A percentile compares a stretch with the other conserved stretches of the same genome.
Evolutionary conservation across 2,329 filamentous ascomycete genomes (phyloP).

Genomic region (Pseudogymnoascus sp.): DNA sequence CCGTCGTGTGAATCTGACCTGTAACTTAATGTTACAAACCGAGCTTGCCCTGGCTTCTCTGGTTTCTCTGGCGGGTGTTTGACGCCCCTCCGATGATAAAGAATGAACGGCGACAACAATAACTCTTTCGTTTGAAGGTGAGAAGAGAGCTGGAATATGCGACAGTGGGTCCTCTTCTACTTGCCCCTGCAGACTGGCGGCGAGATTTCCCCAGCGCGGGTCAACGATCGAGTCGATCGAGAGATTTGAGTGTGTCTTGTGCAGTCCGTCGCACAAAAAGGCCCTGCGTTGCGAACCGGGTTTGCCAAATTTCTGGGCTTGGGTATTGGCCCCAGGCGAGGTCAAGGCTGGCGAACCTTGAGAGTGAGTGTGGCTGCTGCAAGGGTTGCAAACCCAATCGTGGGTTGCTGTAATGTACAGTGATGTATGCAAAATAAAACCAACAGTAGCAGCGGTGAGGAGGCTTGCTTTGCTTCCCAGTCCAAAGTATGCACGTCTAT

Average conservation of each 20-base stretch:
- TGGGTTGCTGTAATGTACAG: background rate
- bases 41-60: background rate
- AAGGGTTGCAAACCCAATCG: background rate
- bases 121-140: background rate
- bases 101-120: background rate
- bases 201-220: background rate
- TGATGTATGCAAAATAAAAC: background rate
- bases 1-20: slow-evolving; percentile 1
- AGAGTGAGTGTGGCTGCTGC: background rate
- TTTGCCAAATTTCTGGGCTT: background rate
- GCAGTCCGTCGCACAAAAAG: background rate
- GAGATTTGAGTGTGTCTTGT: background rate
- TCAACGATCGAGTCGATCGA: slow-evolving; percentile 8
- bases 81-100: background rate
- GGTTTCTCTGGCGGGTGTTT: background rate
- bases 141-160: background rate
- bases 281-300: background rate
- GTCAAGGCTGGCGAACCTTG: slow-evolving; percentile 7
- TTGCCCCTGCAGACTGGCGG: background rate
- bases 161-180: slow-evolving; percentile 1
- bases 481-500: background rate
- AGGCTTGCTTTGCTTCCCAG: background rate
- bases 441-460: background rate
- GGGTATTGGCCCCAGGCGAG: background rate
- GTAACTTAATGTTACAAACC: background rate